Evolutionary conservation across 2,329 filamentous ascomycete genomes (phyloP).

Genomic region (Fusarium udum): DNA sequence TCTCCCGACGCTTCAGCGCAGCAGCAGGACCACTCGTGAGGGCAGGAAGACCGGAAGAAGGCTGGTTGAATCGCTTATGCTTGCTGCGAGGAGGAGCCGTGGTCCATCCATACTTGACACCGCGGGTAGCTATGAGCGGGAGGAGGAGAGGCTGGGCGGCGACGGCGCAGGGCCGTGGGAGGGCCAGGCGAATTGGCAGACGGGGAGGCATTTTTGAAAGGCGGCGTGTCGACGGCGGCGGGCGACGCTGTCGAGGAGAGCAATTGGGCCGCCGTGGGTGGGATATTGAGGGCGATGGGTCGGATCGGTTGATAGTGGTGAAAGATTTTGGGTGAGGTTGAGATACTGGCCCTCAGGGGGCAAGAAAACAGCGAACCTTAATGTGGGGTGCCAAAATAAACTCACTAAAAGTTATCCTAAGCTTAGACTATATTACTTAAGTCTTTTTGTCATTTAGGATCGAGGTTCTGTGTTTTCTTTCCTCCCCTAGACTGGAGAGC

Average conservation of each 20-base stretch:
- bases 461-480: too few relatives aligned
- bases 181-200: constrained; percentile 56
- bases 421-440: too few relatives aligned
- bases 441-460: too few relatives aligned
- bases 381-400: too few relatives aligned
- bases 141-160: constrained; percentile 54
- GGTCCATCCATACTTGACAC: constrained; percentile 69
- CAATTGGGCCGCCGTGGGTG: constrained; percentile 30
- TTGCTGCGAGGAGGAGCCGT: constrained; percentile 63
- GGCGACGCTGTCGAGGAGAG: constrained; percentile 13
- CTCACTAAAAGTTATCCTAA: too few relatives aligned
- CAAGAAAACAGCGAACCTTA: too few relatives aligned
- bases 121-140: constrained; percentile 57
- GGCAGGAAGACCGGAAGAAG: constrained; percentile 63
- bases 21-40: constrained; percentile 68
- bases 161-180: constrained; percentile 50
- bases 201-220: constrained; percentile 55
- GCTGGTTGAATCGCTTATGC: constrained; percentile 69
- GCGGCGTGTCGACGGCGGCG: constrained; percentile 9
- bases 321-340: constrained; percentile 40
- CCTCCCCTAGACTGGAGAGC: neutral
- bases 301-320: constrained; percentile 27
- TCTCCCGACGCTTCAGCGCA: constrained; percentile 66
- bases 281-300: constrained; percentile 5
- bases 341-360: neutral